Percentiles rank a stretch among this genome's conserved stretches.
These are phyloP conservation scores for Lodderomyces metapsilosis DNA, from an alignment of 1,139 yeast species.

Conservation along the genomic window DNA sequence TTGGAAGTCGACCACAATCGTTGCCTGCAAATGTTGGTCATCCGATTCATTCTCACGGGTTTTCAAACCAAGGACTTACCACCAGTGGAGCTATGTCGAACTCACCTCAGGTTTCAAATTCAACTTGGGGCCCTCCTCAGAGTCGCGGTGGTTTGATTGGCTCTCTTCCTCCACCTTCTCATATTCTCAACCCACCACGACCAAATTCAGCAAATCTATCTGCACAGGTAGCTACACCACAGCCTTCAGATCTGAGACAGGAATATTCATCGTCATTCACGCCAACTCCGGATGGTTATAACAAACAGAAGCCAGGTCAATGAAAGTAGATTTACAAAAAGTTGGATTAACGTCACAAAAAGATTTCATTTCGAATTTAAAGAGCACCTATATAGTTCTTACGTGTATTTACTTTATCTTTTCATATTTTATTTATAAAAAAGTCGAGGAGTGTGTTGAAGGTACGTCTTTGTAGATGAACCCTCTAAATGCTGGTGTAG, in stretches of 20 bases:
- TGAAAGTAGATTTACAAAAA: background rate
- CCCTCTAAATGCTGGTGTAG: too few relatives aligned
- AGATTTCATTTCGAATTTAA: background rate
- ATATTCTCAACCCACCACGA: background rate
- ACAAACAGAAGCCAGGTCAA: background rate
- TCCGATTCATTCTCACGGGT: background rate
- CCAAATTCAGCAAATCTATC: background rate
- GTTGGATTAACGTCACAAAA: too few relatives aligned
- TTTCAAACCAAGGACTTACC: background rate
- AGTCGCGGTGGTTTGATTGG: background rate
- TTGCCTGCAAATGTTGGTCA: background rate
- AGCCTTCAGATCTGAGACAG: background rate
- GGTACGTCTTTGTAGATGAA: background rate
- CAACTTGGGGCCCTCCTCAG: background rate
- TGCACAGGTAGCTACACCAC: background rate
- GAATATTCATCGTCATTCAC: background rate
- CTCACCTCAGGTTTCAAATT: background rate
- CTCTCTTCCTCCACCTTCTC: constrained; percentile 1
- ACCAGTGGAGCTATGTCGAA: background rate
- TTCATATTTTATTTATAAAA: background rate
- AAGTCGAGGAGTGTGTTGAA: background rate
- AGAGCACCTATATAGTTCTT: background rate
- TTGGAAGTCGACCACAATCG: background rate
- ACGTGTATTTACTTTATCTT: background rate
- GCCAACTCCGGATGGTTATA: background rate